Evolutionary conservation across 441 rosid genomes (phyloP), one percentile per base, ranked within the genome.

Genomic region (Erodium trifolium): DNA sequence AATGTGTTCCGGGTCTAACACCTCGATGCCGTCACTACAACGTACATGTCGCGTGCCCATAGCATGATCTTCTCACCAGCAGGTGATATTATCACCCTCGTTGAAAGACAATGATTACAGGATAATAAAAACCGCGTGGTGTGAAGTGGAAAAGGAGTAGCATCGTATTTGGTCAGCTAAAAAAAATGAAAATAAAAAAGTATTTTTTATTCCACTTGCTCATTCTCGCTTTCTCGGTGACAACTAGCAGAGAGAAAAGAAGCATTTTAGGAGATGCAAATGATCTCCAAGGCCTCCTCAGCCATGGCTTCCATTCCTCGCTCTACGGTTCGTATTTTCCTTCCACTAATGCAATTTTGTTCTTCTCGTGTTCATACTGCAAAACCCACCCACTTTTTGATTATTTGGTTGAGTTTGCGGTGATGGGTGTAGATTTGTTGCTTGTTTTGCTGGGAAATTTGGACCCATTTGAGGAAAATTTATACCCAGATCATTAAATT

Each of bases 241-340:
- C 63, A 57, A 57, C 63, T 57, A 57, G n/a, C 63, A 47, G 4
- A 47, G 53, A 47, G 53, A 71, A 66, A 66, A 63, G 67, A 67
- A 16, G 31, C 57, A 45, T 29, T 0, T 18, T 3, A 57, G 63
- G 76, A 41, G 78, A 83, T 87, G 92, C 88, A 80, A n/a, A 4
- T 85, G 78, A 86, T 93, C 82, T 81, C 84, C 65, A 88, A 82
- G 73, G 89, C 93, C 68, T 93, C 98, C 67, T 87, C 82, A 68
- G 84, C 90, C 65, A 82, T 87, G 92, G 82, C 98, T 72, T 83
- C 89, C 82, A 71, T 90, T 72, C 82, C 89, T 75, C 79, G 91
- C 78, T 78, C 94, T 27, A 83, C 81, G 92, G 96, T 93, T 71
- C 68, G 75, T 75, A 11, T 39, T 39, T 73, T 43, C 55, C 17